These are phyloP conservation scores for Lichtheimia ramosa DNA, from an alignment of 371 early-diverging fungal species.

Conservation along the genomic window DNA sequence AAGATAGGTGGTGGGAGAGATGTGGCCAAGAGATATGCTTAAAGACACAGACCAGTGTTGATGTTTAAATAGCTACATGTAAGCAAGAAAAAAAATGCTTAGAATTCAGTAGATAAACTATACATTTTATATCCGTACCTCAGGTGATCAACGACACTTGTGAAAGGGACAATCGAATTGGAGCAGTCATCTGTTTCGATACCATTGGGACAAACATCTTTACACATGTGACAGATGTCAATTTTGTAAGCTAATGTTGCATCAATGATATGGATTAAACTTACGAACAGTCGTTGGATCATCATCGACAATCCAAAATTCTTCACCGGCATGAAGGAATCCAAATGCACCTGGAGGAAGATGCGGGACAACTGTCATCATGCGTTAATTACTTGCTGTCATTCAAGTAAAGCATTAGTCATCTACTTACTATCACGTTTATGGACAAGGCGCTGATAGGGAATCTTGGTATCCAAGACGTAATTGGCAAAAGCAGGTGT, in stretches of 20 bases:
- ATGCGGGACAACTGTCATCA: constrained; percentile 17
- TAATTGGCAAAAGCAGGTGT: constrained; percentile 18
- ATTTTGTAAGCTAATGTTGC: neutral
- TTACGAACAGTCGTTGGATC: constrained; percentile 8
- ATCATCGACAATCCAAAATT: constrained; percentile 13
- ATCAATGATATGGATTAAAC: neutral
- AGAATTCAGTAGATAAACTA: neutral
- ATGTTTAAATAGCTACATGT: constrained; percentile 5
- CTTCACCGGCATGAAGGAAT: constrained; percentile 15
- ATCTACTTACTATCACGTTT: constrained; percentile 15
- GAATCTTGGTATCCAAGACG: constrained; percentile 7
- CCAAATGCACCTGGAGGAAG: constrained; percentile 5
- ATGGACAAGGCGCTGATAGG: constrained; percentile 13
- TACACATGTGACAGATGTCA: neutral
- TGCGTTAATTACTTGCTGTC: neutral
- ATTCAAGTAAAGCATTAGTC: too few species aligned
- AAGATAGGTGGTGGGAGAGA: too few species aligned
- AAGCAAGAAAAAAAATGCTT: too few species aligned
- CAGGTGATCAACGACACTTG: constrained; percentile 11
- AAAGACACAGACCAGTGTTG: constrained; percentile 16
- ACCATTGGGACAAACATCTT: constrained; percentile 13
- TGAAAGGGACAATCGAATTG: constrained; percentile 16
- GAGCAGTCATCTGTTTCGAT: constrained; percentile 16
- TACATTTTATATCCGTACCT: constrained; percentile 3
- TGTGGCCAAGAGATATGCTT: neutral